phyloP scores from a whole-genome alignment of 192 early-diverging fungal genomes.

The Dispira parvispora region DNA sequence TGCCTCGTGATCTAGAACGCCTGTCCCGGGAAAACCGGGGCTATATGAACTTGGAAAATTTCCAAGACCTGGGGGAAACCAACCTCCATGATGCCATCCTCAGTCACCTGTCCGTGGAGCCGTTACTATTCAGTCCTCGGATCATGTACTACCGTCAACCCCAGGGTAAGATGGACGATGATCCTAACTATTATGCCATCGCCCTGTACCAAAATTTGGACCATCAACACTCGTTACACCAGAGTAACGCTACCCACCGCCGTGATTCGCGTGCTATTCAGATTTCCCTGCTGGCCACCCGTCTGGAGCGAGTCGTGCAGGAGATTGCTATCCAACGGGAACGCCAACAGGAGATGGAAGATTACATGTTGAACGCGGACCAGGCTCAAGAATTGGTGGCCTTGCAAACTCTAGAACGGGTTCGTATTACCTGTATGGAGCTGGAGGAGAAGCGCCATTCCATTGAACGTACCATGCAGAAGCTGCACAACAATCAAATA shows the following conservation, averaged over 20 bases:
- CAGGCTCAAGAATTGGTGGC: slow-evolving; percentile 2
- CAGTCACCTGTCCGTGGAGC: slow-evolving; percentile 21
- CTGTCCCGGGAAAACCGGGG: slow-evolving; percentile 16
- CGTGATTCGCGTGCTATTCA: slow-evolving; percentile 7
- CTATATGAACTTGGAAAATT: slow-evolving; percentile 21
- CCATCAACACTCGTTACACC: not conserved
- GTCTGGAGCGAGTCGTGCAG: not conserved
- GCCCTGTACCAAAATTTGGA: slow-evolving; percentile 8
- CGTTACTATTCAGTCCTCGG: slow-evolving; percentile 28
- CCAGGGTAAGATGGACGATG: not conserved
- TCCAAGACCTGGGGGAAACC: slow-evolving; percentile 25
- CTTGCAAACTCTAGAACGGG: slow-evolving; percentile 6
- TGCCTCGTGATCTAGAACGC: slow-evolving; percentile 12
- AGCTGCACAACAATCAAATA: not conserved
- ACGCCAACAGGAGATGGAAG: slow-evolving; percentile 4
- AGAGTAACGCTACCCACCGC: not conserved
- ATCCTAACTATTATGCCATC: slow-evolving; percentile 4
- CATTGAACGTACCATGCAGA: not conserved
- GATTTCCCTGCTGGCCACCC: not conserved
- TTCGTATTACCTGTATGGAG: not conserved
- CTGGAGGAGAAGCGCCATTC: not conserved
- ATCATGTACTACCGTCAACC: slow-evolving; percentile 31
- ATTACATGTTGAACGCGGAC: slow-evolving; percentile 6
- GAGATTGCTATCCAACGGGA: slow-evolving; percentile 3
- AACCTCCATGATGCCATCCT: slow-evolving; percentile 23